Evolutionary conservation across 306 rosid genomes (phyloP), one percentile per base, ranked within the genome.

Genomic region (Crotalaria pallida): DNA sequence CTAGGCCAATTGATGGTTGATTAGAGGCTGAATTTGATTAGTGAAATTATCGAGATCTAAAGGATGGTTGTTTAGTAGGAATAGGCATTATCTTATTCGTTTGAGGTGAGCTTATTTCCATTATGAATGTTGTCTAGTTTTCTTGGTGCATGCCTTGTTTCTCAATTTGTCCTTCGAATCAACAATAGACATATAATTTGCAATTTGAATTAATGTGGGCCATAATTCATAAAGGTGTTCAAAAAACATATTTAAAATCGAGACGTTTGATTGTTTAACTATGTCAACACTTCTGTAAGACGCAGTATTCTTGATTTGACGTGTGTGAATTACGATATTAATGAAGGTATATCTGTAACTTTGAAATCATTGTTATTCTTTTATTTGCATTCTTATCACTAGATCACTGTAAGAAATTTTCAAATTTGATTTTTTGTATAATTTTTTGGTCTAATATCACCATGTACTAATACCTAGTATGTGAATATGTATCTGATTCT

Each of bases 401-500:
- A 8, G 15, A 21, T 57, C 24, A 9, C 12, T 34, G 17, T 17
- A 15, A 11, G 26, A 38, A 24, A 36, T 67, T 59, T 68, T 68
- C 23, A 23, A n/a, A n/a, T 18, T 61, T 59, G 19, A 21, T 64
- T 19, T 2, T 55, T 52, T 48, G 15, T 47, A 9, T 61, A 2
- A 66, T n/a, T 16, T 45, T 31, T 48, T 57, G 18, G 33, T 17
- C 29, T 31, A 34, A 27, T 17, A 13, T 58, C 31, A 4, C 51
- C 40, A 13, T 52, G 31, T 52, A 38, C 36, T 51, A 22, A 79
- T 48, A 41, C 0, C 6, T 12, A 41, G 1, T 40, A 38, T 22
- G 27, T 58, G 64, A 57, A 29, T 22, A 41, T 73, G 63, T 58
- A 21, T 78, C 33, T 71, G 71, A 40, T 50, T 58, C 53, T 63